Evolutionary conservation across 2,329 filamentous ascomycete species (phyloP).

Genomic region (Cyphellophora attinorum): DNA sequence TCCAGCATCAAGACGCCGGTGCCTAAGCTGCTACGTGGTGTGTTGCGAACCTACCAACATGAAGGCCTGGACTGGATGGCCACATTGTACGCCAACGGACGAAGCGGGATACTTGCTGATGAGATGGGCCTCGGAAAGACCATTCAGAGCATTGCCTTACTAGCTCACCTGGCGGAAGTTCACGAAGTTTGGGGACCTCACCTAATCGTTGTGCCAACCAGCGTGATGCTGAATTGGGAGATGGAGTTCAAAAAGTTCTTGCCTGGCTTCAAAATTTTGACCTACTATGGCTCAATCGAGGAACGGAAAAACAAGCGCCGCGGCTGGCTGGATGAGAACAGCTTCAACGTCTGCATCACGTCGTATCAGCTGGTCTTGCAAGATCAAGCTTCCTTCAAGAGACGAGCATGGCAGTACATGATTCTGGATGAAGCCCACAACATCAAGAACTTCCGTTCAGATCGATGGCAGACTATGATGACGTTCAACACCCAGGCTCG

Average conservation of each 20-base stretch:
- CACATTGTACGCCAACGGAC: constrained; percentile 80
- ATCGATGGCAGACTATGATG: constrained; percentile 89
- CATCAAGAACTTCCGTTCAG: constrained; percentile 98
- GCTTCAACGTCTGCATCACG: constrained; percentile 96
- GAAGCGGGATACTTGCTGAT: constrained; percentile 92
- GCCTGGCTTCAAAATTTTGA: constrained; percentile 93
- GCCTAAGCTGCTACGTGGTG: constrained; percentile 77
- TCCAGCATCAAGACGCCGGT: constrained; percentile 21
- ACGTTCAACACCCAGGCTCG: constrained; percentile 86
- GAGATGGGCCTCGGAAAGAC: constrained; percentile 99
- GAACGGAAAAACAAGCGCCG: constrained; percentile 84
- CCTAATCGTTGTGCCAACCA: constrained; percentile 90
- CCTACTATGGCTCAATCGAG: constrained; percentile 90
- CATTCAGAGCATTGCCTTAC: constrained; percentile 89
- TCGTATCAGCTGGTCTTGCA: constrained; percentile 94
- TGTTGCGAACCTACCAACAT: constrained; percentile 89
- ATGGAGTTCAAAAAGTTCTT: constrained; percentile 99
- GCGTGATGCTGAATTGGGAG: constrained; percentile 98
- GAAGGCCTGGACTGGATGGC: constrained; percentile 96
- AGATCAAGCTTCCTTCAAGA: constrained; percentile 87
- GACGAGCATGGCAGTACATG: constrained; percentile 93
- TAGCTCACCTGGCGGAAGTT: constrained; percentile 84
- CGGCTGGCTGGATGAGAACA: constrained; percentile 86
- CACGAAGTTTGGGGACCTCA: constrained; percentile 94
- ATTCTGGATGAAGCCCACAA: constrained; percentile 98